These are phyloP conservation scores for Lizanozyma gosingica DNA, from an alignment of 1,139 yeast species.

Conservation along the genomic window DNA sequence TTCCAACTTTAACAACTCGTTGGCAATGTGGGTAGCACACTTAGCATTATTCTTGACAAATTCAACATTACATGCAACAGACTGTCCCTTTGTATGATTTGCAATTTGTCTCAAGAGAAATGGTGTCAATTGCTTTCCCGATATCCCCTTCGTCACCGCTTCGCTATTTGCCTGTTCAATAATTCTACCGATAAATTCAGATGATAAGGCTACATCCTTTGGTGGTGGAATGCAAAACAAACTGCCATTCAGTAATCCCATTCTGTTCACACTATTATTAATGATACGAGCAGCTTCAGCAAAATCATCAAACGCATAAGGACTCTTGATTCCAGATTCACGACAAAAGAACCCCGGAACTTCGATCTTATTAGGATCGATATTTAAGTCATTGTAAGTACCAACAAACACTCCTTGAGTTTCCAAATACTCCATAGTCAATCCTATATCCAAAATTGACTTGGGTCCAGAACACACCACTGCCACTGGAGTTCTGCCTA, in stretches of 20 bases:
- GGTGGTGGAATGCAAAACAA: slow-evolving; percentile 85
- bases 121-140: slow-evolving; percentile 76
- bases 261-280: slow-evolving; percentile 37
- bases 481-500: slow-evolving; percentile 74
- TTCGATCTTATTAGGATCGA: slow-evolving; percentile 38
- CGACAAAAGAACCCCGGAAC: slow-evolving; percentile 83
- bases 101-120: slow-evolving; percentile 61
- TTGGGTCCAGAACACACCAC: slow-evolving; percentile 93
- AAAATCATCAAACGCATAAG: slow-evolving; percentile 48
- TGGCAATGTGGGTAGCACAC: slow-evolving; percentile 62
- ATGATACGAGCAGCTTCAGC: slow-evolving; percentile 57
- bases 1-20: slow-evolving; percentile 35
- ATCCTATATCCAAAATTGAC: slow-evolving; percentile 68
- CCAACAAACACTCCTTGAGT: slow-evolving; percentile 72
- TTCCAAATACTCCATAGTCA: slow-evolving; percentile 80
- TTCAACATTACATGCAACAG: slow-evolving; percentile 62
- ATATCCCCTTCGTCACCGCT: slow-evolving; percentile 45
- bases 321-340: slow-evolving; percentile 67
- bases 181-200: slow-evolving; percentile 41
- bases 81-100: slow-evolving; percentile 54
- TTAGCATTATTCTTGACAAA: slow-evolving; percentile 74
- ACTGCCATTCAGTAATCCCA: slow-evolving; percentile 57
- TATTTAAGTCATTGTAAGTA: slow-evolving; percentile 38
- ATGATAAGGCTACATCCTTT: slow-evolving; percentile 46
- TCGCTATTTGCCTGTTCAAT: slow-evolving; percentile 51